These are phyloP conservation scores for Achaetomium macrosporum DNA, from an alignment of 2,329 filamentous ascomycete genomes.

Conservation along the genomic window DNA sequence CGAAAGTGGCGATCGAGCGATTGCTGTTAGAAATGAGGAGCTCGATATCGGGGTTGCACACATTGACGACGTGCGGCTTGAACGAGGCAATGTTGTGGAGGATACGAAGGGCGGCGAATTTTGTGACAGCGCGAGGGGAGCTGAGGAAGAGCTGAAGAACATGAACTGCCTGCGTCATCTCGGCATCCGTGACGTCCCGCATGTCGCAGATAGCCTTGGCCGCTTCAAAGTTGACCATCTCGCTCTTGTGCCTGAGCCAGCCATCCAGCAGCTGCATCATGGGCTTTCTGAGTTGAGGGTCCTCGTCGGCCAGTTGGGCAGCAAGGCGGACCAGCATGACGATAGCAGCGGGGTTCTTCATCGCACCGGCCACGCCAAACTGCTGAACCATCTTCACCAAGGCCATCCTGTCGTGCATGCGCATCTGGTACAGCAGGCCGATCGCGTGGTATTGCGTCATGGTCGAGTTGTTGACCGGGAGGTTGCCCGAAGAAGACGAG, in stretches of 20 bases:
- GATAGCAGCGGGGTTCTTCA: slow-evolving; percentile 91
- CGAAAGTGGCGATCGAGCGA: slow-evolving; percentile 94
- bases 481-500: slow-evolving; percentile 67
- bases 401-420: slow-evolving; percentile 94
- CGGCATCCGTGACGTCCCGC: slow-evolving; percentile 84
- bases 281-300: slow-evolving; percentile 78
- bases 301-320: slow-evolving; percentile 90
- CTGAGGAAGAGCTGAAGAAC: slow-evolving; percentile 95
- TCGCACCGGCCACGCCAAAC: slow-evolving; percentile 81
- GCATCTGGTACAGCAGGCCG: slow-evolving; percentile 95
- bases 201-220: slow-evolving; percentile 97
- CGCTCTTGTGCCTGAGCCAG: slow-evolving; percentile 96
- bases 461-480: slow-evolving; percentile 84
- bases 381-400: slow-evolving; percentile 99
- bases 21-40: slow-evolving; percentile 95
- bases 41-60: slow-evolving; percentile 97
- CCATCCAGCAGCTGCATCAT: slow-evolving; percentile 97
- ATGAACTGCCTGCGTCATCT: slow-evolving; percentile 88
- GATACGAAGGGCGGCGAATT: slow-evolving; percentile 94
- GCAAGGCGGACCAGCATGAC: slow-evolving; percentile 90
- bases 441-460: slow-evolving; percentile 99
- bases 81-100: slow-evolving; percentile 94
- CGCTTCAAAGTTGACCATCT: slow-evolving; percentile 99
- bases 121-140: slow-evolving; percentile 89
- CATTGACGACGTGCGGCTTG: slow-evolving; percentile 86